Evolutionary conservation across 1,139 yeast species (phyloP), one percentile per base, ranked within the genome.

Genomic region (Geotrichum histeridarum): DNA sequence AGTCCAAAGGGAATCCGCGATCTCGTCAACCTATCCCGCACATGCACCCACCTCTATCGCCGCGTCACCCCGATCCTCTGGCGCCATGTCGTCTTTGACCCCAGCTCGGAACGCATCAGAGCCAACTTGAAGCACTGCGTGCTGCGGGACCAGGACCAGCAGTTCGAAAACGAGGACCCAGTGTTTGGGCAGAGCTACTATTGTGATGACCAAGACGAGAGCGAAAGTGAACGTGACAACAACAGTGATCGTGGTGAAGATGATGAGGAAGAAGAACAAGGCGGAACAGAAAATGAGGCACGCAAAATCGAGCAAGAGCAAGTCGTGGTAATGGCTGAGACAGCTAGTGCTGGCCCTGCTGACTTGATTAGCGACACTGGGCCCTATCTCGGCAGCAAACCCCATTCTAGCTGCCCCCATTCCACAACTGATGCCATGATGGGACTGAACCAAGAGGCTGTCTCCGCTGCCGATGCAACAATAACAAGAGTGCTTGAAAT

Each of bases 1-100:
- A 31, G 14, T 39, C 36, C 11, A 12, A 14, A 27, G 2, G 11
- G 11, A 35, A 22, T 22, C 14, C 31, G 14, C 18, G 48, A 44
- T 15, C 39, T 44, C 14, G 48, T 33, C 30, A 15, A 12, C 30
- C 48, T 44, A 2, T 37, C 48, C 35, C 37, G 31, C 27, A 32
- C 48, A 6, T 44, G 48, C 14, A 32, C 14, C 14, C 48, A 44
- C 31, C 48, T 44, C 31, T 33, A 44, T n/a, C 31, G 18, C 48
- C 12, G 12, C 14, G 39, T 33, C 18, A 22, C 17, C 8, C 48
- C 48, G 2, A 38, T 44, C 14, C 15, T 44, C 22, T 44, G 48
- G 48, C 38, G 48, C 8, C 48, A 44, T n/a, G 9, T 44, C 17
- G 48, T 44, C 8, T 44, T 44, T 17, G 48, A 44, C 36, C 48